Evolutionary conservation across 1,139 yeast genomes (phyloP), one percentile per base, ranked within the genome.

Genomic region (Hanseniaspora sp.): DNA sequence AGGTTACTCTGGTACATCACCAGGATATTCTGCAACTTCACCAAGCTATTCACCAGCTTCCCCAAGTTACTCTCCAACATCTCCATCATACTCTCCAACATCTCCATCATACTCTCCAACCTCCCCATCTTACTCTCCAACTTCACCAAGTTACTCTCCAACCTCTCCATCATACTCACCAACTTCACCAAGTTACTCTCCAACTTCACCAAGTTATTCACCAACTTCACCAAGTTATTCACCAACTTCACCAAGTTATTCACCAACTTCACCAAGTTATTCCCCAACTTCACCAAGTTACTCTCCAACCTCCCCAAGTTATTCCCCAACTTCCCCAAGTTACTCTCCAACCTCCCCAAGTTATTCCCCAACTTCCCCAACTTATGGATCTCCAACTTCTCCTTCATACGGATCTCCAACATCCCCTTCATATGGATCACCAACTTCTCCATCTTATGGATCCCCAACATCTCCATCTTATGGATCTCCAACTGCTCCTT

Each of bases 151-250:
- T 1, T 80, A 80, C 66, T 73, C 81, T 0, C 92, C 92, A 57
- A 83, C 92, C 0, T 80, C 86, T 0, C 95, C 95, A 58, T 63
- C 73, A 4, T 84, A 84, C 67, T 75, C 83, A 0, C 95, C 95
- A 56, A 81, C 88, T 0, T 80, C 84, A 1, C 86, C 86, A 59
- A 63, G 70, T 37, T 82, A 81, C 64, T 71, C 79, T 7, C 86
- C 83, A 55, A 78, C 83, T 0, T 76, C 83, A 1, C 85, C 85
- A 64, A 59, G 70, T 7, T 83, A 83, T 65, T 74, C 81, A 0
- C 88, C 88, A 57, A 81, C 86, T 0, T 75, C 81, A 1, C 86
- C 86, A 61, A 64, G 71, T 1, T 81, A 82, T 63, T 71, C 78
- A 0, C 86, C 86, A 53, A 80, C 85, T 0, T 77, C 82, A 0